phyloP scores from a whole-genome alignment of 208 protist species.

The Leishmania tarentolae region DNA sequence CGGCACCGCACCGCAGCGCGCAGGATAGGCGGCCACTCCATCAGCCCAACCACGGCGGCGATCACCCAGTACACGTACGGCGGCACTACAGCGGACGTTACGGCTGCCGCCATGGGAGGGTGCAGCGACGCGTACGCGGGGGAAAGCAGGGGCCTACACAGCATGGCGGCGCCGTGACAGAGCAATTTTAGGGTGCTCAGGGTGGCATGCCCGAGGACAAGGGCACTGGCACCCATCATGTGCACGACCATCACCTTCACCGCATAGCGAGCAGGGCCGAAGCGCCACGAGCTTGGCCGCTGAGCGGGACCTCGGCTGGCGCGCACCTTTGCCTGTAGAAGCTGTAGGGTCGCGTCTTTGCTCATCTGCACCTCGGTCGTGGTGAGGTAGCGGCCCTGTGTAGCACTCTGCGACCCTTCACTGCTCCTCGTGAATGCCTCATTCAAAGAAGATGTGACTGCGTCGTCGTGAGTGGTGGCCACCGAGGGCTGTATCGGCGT shows the following conservation, averaged over 20 bases:
- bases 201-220: slow-evolving; percentile 17
- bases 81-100: neutral
- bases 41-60: neutral
- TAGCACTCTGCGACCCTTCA: neutral
- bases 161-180: neutral
- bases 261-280: neutral
- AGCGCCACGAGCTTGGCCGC: slow-evolving; percentile 1
- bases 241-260: slow-evolving; percentile 14
- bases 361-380: neutral
- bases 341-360: slow-evolving; percentile 8
- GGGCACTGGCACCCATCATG: neutral
- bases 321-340: slow-evolving; percentile 19
- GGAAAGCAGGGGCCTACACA: neutral
- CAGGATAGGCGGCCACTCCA: slow-evolving; percentile 3
- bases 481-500: slow-evolving; percentile 4
- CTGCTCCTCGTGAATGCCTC: slow-evolving; percentile 8
- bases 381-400: slow-evolving; percentile 11
- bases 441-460: slow-evolving; percentile 8
- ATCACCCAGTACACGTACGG: slow-evolving; percentile 5
- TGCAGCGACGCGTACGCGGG: neutral
- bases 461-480: slow-evolving; percentile 4
- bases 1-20: neutral
- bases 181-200: neutral
- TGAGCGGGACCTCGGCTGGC: neutral
- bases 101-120: neutral